Evolutionary conservation across 805 yeast species (phyloP), one percentile per base, ranked within the genome.

Genomic region (Candida pseudoglaebosa): DNA sequence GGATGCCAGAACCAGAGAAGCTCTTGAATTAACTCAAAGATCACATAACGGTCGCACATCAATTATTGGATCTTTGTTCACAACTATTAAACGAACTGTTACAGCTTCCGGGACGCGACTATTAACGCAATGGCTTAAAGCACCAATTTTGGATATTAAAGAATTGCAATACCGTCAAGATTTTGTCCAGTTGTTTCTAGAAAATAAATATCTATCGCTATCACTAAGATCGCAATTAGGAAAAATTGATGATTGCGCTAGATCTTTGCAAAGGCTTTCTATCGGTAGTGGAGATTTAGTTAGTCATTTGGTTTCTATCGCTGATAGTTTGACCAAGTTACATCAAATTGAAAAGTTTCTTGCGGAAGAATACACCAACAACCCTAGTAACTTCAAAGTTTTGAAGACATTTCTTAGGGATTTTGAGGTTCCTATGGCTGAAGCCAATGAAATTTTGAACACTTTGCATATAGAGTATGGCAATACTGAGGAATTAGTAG

Each of bases 81-180:
- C 78, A n/a, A 73, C 84, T 0, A 73, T 93, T 3, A 75, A 78
- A 41, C 65, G 83, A 37, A 91, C 98, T 0, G 77, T 75, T 3
- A 88, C 98, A 0, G 71, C 82, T 1, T 80, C 93, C 0, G 98
- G 98, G 0, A 66, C 95, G 0, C 65, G 98, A 30, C 53, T 84
- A n/a, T 61, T 93, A 9, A 75, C 82, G 5, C 80, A 81, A 37
- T 88, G 97, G 96, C 61, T 91, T 4, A 71, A 85, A 18, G 78
- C 87, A 2, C 99, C 99, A 0, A 72, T 86, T 0, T 71, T 83
- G 7, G 75, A 82, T 49, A 50, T 75, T 0, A 49, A 54, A 0
- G 84, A 77, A 44, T 78, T 93, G 10, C 57, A 56, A 13, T 50
- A 56, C 14, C 65, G 99, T 19, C 70, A 67, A 38, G 44, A 47